phyloP scores from a whole-genome alignment of 176 grass and related monocot species.

The Bromus sterilis region DNA sequence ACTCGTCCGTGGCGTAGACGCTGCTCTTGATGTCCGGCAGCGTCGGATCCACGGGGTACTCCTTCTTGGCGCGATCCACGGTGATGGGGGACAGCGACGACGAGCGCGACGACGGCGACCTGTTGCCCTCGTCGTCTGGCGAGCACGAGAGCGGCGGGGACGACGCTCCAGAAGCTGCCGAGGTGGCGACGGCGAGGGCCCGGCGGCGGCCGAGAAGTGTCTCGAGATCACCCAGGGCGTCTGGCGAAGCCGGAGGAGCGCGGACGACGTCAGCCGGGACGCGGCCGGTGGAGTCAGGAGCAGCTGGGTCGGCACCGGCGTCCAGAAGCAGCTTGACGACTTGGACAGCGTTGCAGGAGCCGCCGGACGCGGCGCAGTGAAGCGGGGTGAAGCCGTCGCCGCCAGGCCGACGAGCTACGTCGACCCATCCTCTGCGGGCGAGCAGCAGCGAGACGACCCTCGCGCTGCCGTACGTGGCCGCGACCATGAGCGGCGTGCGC shows the following conservation, averaged over 20 bases:
- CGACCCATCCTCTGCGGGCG: conserved; percentile 30
- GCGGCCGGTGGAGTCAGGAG: conserved; percentile 38
- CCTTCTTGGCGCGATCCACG: conserved; percentile 58
- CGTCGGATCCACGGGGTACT: conserved; percentile 78
- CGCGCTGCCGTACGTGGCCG: conserved; percentile 69
- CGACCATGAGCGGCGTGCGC: conserved; percentile 80
- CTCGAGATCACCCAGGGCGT: conserved; percentile 36
- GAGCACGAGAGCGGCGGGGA: conserved; percentile 59
- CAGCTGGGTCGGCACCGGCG: conserved; percentile 58
- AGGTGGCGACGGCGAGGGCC: conserved; percentile 26
- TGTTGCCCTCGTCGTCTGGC: conserved; percentile 49
- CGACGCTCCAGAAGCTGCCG: conserved; percentile 25
- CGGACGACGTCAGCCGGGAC: conserved; percentile 45
- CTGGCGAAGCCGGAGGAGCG: conserved; percentile 7
- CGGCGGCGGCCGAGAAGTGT: conserved; percentile 39
- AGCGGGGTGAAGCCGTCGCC: conserved; percentile 49
- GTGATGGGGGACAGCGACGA: conserved; percentile 47
- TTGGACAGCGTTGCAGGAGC: conserved; percentile 36
- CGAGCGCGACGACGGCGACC: conserved; percentile 33
- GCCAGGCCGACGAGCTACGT: conserved; percentile 37
- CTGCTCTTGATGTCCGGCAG: conserved; percentile 83
- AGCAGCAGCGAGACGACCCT: conserved; percentile 44
- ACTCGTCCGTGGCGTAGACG: conserved; percentile 75
- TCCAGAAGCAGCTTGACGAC: conserved; percentile 53
- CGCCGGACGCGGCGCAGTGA: conserved; percentile 74